Evolutionary conservation across 208 protist species (phyloP), one percentile per base, ranked within the genome.

Genomic region (Leishmania lainsoni): DNA sequence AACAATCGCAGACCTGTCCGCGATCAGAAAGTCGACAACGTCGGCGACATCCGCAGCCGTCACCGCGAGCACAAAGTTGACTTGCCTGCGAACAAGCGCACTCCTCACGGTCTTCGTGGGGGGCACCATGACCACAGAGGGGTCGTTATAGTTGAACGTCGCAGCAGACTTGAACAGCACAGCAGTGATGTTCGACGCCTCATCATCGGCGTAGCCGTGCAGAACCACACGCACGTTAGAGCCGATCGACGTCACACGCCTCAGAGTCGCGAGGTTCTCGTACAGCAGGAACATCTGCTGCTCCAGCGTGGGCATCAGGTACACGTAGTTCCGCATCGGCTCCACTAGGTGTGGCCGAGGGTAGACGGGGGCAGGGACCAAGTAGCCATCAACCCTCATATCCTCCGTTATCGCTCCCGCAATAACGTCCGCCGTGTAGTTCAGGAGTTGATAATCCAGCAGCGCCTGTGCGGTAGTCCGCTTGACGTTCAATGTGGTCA

Each of bases 201-300:
- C 74, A 14, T 61, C n/a, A 58, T 17, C 20, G 45, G 12, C 5
- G 74, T 81, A 80, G 72, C 48, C 65, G 45, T 49, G 71, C 76
- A 86, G 17, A 16, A 86, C 32, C 5, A 79, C 54, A 9, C 65
- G 35, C 54, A 76, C 56, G n/a, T 2, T 0, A 39, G 49, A 35
- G 42, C n/a, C 48, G 66, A 59, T 26, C 52, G 51, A 69, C n/a
- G 66, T 68, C 72, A 75, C 42, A 2, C 42, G 10, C 29, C 58
- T 54, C 58, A 74, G 51, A 29, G 29, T 16, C 32, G 39, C 29
- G 3, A 86, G 58, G 22, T 70, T 75, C 51, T 10, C 20, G 73
- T 80, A 84, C 39, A 90, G n/a, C 0, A 91, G 72, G 77, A 83
- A 92, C 39, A 92, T 63, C 74, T 91, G 70, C 89, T 92, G 91